Evolutionary conservation across 2,329 filamentous ascomycete genomes (phyloP), one percentile per base, ranked within the genome.

Genomic region (Amauroascus verrucosus): DNA sequence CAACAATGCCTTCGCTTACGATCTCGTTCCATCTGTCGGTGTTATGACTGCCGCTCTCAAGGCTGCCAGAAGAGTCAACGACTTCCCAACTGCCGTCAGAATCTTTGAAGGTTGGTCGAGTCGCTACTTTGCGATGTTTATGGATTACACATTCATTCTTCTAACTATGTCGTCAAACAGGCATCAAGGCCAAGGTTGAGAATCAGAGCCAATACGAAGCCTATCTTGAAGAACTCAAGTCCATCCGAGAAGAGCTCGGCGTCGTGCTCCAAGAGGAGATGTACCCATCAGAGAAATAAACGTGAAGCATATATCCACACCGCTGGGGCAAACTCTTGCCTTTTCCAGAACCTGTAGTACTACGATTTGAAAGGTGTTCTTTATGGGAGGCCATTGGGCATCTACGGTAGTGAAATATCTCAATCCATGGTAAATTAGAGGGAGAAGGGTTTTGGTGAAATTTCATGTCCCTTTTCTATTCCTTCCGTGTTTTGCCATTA

Each of bases 1-100:
- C 69, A 98, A 98, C 85, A 98, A 98, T 78, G 91, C 89, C 71
- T 98, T 98, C 77, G 93, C 93, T 70, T 98, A 98, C 84, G 93
- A 98, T 84, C 85, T 98, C 67, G 93, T 98, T 62, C 93, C 94
- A 68, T 93, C 91, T 43, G 84, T 91, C 60, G 83, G 87, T 63
- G 93, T 98, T 70, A 81, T 96, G 72, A 82, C 82, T 65, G 90
- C 93, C 65, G 93, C 93, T 60, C 82, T 98, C 66, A 89, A 85
- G 75, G 93, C 93, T 65, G 93, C 93, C 63, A 82, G 93, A 72
- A 82, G 93, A 72, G 93, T 98, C 70, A 96, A 98, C 75, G 93
- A 98, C 79, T 97, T 85, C 78, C 93, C 93, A 62, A 98, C 93
- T 61, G 93, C 93, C 65, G 93, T 98, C 69, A 88, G 93, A 70